Percentiles rank a stretch among this genome's conserved stretches.
phyloP scores from a whole-genome alignment of 371 early-diverging fungal genomes.

The Rhizopus arrhizus region DNA sequence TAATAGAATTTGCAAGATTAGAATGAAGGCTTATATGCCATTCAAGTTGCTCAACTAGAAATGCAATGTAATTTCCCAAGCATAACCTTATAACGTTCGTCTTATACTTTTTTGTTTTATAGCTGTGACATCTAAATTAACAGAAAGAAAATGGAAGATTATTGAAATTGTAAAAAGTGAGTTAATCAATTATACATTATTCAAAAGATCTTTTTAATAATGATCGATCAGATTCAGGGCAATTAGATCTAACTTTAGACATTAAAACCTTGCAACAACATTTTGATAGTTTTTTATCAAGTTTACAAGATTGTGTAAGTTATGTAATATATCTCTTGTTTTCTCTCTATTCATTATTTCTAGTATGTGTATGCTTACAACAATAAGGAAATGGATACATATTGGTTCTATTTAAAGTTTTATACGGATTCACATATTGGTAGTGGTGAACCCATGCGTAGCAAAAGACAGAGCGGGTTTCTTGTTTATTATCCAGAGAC shows the following conservation, averaged over 20 bases:
- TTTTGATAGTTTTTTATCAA: slow-evolving; percentile 5
- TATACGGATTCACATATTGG: slow-evolving; percentile 19
- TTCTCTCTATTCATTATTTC: not conserved
- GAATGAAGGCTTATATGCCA: slow-evolving; percentile 38
- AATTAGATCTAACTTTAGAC: not conserved
- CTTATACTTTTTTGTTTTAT: not conserved
- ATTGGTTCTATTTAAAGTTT: slow-evolving; percentile 55
- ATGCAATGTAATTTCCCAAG: slow-evolving; percentile 25
- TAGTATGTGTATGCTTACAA: slow-evolving; percentile 45
- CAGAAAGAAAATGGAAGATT: slow-evolving; percentile 37
- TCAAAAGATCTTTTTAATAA: too few species aligned
- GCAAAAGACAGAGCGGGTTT: slow-evolving; percentile 28
- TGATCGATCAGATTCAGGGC: slow-evolving; percentile 9
- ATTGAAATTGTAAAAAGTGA: slow-evolving; percentile 16
- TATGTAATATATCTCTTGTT: not conserved
- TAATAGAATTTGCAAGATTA: not conserved
- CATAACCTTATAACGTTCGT: not conserved
- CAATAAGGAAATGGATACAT: slow-evolving; percentile 28
- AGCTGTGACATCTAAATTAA: slow-evolving; percentile 32
- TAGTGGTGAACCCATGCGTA: slow-evolving; percentile 27
- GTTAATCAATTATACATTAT: not conserved
- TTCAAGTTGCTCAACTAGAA: slow-evolving; percentile 51
- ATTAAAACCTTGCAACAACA: not conserved
- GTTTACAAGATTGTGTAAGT: slow-evolving; percentile 19
- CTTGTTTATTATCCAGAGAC: slow-evolving; percentile 53